Evolutionary conservation across 805 yeast species (phyloP).

Genomic region (Wickerhamomyces hampshirensis): DNA sequence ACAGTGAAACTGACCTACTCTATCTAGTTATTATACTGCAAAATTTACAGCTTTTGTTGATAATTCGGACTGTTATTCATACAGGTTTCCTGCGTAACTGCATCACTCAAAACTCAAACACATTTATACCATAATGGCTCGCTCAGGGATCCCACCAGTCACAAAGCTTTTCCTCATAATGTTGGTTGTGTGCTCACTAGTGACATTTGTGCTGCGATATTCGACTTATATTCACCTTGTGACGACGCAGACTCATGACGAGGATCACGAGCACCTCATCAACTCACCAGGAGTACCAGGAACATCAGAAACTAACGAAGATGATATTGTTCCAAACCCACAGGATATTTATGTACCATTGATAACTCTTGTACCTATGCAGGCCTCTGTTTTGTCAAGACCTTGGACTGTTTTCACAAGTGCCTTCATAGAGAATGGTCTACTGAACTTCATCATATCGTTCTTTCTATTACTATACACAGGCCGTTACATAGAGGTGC

Average conservation of each 20-base stretch:
- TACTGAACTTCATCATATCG: conserved; percentile 34
- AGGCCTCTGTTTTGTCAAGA: conserved; percentile 32
- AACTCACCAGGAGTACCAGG: conserved; percentile 3
- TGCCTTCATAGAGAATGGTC: conserved; percentile 40
- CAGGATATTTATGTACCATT: conserved; percentile 44
- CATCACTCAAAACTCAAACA: too few relatives aligned
- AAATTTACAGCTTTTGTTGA: too few relatives aligned
- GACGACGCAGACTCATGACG: conserved; percentile 18
- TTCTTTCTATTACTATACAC: conserved; percentile 39
- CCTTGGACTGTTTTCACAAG: conserved; percentile 51
- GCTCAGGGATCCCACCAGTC: conserved; percentile 27
- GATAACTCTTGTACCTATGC: conserved; percentile 44
- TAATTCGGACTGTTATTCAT: too few relatives aligned
- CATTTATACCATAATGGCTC: too few relatives aligned
- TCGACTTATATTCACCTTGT: conserved; percentile 25
- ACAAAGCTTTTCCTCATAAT: conserved; percentile 25
- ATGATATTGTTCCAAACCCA: conserved; percentile 40
- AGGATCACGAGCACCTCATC: conserved; percentile 20
- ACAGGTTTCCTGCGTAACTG: too few relatives aligned
- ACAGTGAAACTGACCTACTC: too few relatives aligned
- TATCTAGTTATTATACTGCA: too few relatives aligned
- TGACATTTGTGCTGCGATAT: conserved; percentile 29
- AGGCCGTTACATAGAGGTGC: conserved; percentile 49
- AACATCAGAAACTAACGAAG: neutral
- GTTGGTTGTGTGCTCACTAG: conserved; percentile 20